Evolutionary conservation across 2,329 filamentous ascomycete genomes (phyloP).

Genomic region (Hymenoscyphus fructigenus): DNA sequence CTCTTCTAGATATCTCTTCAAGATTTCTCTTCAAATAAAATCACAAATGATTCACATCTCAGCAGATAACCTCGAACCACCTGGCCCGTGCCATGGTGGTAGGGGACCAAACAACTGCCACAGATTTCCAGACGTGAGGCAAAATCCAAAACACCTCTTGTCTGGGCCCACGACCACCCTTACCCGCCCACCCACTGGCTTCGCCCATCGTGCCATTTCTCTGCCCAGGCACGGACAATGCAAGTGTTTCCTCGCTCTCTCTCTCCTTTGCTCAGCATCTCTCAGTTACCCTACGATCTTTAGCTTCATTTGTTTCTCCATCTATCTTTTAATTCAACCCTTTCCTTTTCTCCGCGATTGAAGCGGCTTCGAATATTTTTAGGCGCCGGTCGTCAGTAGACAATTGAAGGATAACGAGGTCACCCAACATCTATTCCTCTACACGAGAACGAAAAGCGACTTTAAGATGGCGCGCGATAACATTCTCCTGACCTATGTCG

Average conservation of each 20-base stretch:
- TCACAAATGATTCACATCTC: too few relatives aligned
- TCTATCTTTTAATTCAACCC: neutral
- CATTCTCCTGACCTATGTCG: constrained; percentile 51
- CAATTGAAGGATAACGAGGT: constrained; percentile 1
- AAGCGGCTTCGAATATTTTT: constrained; percentile 6
- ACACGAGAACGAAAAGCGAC: neutral
- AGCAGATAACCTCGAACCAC: neutral
- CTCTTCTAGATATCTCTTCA: too few relatives aligned
- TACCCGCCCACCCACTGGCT: neutral
- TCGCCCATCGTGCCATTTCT: constrained; percentile 6
- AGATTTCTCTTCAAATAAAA: too few relatives aligned
- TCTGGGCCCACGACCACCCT: constrained; percentile 22
- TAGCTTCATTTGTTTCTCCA: neutral
- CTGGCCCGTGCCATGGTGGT: constrained; percentile 13
- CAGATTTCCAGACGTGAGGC: constrained; percentile 25
- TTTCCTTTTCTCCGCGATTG: neutral
- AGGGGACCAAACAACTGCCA: constrained; percentile 17
- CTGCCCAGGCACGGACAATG: constrained; percentile 18
- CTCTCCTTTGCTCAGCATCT: constrained; percentile 15
- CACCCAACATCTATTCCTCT: neutral
- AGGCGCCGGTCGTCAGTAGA: constrained; percentile 36
- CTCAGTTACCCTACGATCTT: constrained; percentile 19
- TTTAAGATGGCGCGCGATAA: constrained; percentile 47
- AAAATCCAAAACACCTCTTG: constrained; percentile 27
- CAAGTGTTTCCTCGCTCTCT: constrained; percentile 30